Percentiles rank a stretch among this genome's conserved stretches.
These are phyloP conservation scores for Vaccinium vitisidaea DNA, from an alignment of 148 eudicot genomes.

Conservation along the genomic window DNA sequence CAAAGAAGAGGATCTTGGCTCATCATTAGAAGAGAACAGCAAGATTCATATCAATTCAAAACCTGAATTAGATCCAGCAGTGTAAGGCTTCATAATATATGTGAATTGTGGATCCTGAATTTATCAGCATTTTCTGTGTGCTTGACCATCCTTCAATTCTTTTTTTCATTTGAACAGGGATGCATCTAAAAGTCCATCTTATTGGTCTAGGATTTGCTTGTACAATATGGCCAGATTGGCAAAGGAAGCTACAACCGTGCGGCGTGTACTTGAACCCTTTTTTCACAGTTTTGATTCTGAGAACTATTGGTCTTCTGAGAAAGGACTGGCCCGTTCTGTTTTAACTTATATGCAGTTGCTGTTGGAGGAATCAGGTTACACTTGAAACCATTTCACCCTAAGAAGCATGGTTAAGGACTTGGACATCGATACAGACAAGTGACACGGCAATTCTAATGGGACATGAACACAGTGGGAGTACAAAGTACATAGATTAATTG, in stretches of 20 bases:
- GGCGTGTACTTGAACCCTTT: slow-evolving; percentile 89
- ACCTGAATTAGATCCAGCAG: slow-evolving; percentile 39
- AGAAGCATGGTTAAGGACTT: background rate
- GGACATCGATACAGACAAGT: background rate
- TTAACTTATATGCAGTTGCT: slow-evolving; percentile 62
- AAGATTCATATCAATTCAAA: slow-evolving; percentile 28
- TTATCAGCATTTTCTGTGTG: background rate
- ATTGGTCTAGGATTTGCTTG: slow-evolving; percentile 85
- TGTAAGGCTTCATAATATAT: slow-evolving; percentile 38
- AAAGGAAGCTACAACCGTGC: slow-evolving; percentile 79
- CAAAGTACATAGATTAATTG: background rate
- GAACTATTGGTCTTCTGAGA: slow-evolving; percentile 71
- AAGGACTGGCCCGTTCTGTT: slow-evolving; percentile 70
- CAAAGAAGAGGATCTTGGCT: slow-evolving; percentile 25
- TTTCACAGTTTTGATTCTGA: slow-evolving; percentile 72
- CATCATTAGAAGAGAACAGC: slow-evolving; percentile 34
- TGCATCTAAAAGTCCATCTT: slow-evolving; percentile 70
- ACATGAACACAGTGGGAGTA: background rate
- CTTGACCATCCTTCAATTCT: slow-evolving; percentile 5
- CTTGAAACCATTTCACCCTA: slow-evolving; percentile 4
- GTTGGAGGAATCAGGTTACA: slow-evolving; percentile 79
- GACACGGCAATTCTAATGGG: background rate
- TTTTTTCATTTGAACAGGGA: slow-evolving; percentile 36
- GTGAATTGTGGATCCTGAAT: background rate
- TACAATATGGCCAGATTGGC: slow-evolving; percentile 77